These are phyloP conservation scores for Scytalidium sp. DNA, from an alignment of 2,329 filamentous ascomycete genomes.

Conservation along the genomic window DNA sequence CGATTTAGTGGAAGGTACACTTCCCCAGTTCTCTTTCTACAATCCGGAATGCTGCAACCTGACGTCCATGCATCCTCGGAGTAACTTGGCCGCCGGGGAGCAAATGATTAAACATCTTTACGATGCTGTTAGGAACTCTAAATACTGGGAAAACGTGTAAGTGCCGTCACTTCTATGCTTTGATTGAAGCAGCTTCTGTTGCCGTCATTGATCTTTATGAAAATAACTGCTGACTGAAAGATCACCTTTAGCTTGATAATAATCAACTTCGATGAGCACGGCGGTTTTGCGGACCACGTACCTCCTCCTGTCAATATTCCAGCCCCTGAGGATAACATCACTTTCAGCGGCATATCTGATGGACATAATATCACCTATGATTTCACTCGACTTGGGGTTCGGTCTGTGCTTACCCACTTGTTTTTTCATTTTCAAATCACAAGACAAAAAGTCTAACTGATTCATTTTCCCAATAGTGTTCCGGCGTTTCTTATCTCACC, in stretches of 20 bases:
- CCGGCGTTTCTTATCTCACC: slow-evolving; percentile 35
- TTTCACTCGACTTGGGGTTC: slow-evolving; percentile 36
- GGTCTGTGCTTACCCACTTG: slow-evolving; percentile 13
- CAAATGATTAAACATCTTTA: slow-evolving; percentile 38
- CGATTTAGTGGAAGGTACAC: slow-evolving; percentile 20
- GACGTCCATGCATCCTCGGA: slow-evolving; percentile 36
- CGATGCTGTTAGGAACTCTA: slow-evolving; percentile 35
- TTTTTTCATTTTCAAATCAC: neutral
- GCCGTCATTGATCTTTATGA: neutral
- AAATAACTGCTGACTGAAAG: neutral
- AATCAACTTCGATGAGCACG: slow-evolving; percentile 38
- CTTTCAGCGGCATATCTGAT: slow-evolving; percentile 27
- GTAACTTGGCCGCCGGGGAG: slow-evolving; percentile 34
- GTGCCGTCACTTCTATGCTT: slow-evolving; percentile 7
- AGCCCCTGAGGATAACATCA: slow-evolving; percentile 29
- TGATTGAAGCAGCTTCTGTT: too few species aligned
- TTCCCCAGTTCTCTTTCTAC: slow-evolving; percentile 23
- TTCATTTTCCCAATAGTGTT: slow-evolving; percentile 16
- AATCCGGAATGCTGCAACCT: slow-evolving; percentile 26
- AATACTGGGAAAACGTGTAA: slow-evolving; percentile 35
- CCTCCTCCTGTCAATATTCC: slow-evolving; percentile 34
- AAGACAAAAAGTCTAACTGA: neutral
- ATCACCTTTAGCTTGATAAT: slow-evolving; percentile 28
- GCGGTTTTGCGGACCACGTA: slow-evolving; percentile 38
- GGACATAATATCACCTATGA: slow-evolving; percentile 32